Evolutionary conservation across 345 rosid genomes (phyloP), one percentile per base, ranked within the genome.

Genomic region (Rhizophora apiculata): DNA sequence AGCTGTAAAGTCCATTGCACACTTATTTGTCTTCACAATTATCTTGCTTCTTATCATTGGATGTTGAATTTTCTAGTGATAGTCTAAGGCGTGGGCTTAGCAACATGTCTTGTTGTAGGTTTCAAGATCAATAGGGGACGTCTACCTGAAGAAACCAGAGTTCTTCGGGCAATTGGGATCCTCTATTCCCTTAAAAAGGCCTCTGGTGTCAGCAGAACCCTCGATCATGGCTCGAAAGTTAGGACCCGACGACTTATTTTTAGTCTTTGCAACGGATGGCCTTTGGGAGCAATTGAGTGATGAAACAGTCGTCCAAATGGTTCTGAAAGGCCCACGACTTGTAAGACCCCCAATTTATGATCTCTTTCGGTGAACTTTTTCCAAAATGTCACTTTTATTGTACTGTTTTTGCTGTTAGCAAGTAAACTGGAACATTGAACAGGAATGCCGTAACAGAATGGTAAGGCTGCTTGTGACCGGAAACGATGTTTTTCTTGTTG

Each of bases 251-350:
- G 85, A 82, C 65, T 36, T 74, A 63, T 85, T 85, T 72, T 55
- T 85, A 68, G 81, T 85, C 56, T 82, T 82, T 74, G 88, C 88
- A 60, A 78, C 88, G 29, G 88, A 85, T 72, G 88, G 88, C 32
- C 86, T 85, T 1, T 82, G 88, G 88, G 88, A 82, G 83, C 88
- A 82, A 62, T 39, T 81, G 64, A 85, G 74, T 68, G 88, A 85
- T 56, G 82, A 82, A 77, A 70, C 64, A 62, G 88, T 80, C 13
- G 81, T 81, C 26, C 83, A 77, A 32, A 82, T 82, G 26, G 86
- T 85, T 21, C 6, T 49, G 43, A 82, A 64, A 73, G 74, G 66
- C 61, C 85, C 86, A 3, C 76, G 88, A 76, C 46, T 37, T 6
- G 85, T 85, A 79, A 76, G 83, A 29, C 62, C 20, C 16, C 64